These are phyloP conservation scores for Trametes cingulata DNA, from an alignment of 768 basidiomycete genomes.

Conservation along the genomic window DNA sequence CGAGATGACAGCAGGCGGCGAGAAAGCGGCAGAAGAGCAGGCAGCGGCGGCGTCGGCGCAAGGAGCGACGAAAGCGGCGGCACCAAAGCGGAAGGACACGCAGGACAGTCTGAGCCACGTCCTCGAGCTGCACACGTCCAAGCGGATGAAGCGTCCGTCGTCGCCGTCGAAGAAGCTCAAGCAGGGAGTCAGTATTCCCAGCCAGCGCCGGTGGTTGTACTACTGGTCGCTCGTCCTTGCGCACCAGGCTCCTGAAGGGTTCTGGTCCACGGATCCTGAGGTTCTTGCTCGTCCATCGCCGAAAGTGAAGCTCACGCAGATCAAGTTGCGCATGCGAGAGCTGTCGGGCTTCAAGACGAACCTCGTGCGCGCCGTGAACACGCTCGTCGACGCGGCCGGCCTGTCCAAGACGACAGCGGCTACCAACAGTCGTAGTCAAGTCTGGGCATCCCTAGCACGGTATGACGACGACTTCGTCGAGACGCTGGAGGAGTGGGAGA, in stretches of 20 bases:
- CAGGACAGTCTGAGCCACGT: slow-evolving; percentile 47
- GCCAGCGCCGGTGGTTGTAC: slow-evolving; percentile 74
- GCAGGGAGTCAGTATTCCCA: slow-evolving; percentile 78
- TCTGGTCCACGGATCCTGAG: slow-evolving; percentile 40
- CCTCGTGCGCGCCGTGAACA: slow-evolving; percentile 58
- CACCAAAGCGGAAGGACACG: neutral
- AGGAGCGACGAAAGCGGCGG: neutral
- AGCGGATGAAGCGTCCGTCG: slow-evolving; percentile 58
- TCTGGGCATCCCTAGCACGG: slow-evolving; percentile 78
- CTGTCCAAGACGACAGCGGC: slow-evolving; percentile 33
- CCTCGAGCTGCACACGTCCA: slow-evolving; percentile 67
- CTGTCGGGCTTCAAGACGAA: slow-evolving; percentile 49
- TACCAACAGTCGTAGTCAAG: slow-evolving; percentile 39
- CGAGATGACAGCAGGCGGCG: slow-evolving; percentile 12
- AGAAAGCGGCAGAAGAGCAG: neutral
- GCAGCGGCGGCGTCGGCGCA: neutral
- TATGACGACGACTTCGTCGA: slow-evolving; percentile 75
- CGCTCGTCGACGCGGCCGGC: slow-evolving; percentile 48
- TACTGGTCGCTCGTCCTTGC: slow-evolving; percentile 75
- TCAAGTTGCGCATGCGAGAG: slow-evolving; percentile 63
- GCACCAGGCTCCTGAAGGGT: slow-evolving; percentile 50
- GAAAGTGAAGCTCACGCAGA: slow-evolving; percentile 56
- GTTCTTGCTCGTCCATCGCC: slow-evolving; percentile 27
- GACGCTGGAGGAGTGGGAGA: slow-evolving; percentile 63
- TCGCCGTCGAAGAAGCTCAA: slow-evolving; percentile 28